These are phyloP conservation scores for Lentithecium fluviatile DNA, from an alignment of 495 filamentous ascomycete genomes.

Conservation along the genomic window DNA sequence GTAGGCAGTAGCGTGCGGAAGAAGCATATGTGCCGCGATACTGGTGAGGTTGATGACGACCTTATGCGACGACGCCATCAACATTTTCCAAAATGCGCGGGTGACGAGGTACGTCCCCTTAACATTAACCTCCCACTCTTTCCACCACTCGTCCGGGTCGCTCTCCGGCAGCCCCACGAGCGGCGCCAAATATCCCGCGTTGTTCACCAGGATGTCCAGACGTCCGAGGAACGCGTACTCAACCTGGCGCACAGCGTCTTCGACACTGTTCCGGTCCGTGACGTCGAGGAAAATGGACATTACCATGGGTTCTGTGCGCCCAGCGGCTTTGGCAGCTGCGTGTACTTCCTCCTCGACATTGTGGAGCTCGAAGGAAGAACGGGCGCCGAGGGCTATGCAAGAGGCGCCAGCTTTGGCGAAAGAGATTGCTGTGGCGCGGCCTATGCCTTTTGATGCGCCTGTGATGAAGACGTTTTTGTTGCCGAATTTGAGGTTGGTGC, in stretches of 20 bases:
- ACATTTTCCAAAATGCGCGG: slow-evolving; percentile 48
- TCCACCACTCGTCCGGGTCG: slow-evolving; percentile 51
- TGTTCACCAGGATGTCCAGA: slow-evolving; percentile 57
- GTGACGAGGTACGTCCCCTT: slow-evolving; percentile 49
- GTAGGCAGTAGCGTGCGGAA: slow-evolving; percentile 44
- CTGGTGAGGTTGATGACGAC: slow-evolving; percentile 51
- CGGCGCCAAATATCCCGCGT: slow-evolving; percentile 49
- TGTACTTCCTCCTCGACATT: slow-evolving; percentile 41
- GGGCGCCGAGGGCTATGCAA: slow-evolving; percentile 44
- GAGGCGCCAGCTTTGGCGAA: slow-evolving; percentile 37
- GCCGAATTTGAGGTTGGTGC: slow-evolving; percentile 27
- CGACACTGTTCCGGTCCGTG: slow-evolving; percentile 43
- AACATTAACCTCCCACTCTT: slow-evolving; percentile 49
- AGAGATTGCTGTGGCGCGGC: slow-evolving; percentile 29
- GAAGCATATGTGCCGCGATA: slow-evolving; percentile 45
- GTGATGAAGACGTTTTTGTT: slow-evolving; percentile 37
- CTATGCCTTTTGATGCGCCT: slow-evolving; percentile 39
- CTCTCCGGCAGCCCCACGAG: slow-evolving; percentile 45
- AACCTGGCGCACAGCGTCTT: slow-evolving; percentile 39
- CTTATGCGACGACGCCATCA: slow-evolving; percentile 49
- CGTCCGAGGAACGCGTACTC: slow-evolving; percentile 39
- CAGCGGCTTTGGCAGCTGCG: slow-evolving; percentile 43
- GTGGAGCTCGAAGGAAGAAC: slow-evolving; percentile 44
- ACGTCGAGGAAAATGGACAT: slow-evolving; percentile 49
- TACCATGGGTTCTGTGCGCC: slow-evolving; percentile 45